A percentile compares a stretch with the other conserved stretches of the same genome.
Conservation (phyloP, 2,329 filamentous ascomycete species). For the Davidsoniella eucalypti region DNA sequence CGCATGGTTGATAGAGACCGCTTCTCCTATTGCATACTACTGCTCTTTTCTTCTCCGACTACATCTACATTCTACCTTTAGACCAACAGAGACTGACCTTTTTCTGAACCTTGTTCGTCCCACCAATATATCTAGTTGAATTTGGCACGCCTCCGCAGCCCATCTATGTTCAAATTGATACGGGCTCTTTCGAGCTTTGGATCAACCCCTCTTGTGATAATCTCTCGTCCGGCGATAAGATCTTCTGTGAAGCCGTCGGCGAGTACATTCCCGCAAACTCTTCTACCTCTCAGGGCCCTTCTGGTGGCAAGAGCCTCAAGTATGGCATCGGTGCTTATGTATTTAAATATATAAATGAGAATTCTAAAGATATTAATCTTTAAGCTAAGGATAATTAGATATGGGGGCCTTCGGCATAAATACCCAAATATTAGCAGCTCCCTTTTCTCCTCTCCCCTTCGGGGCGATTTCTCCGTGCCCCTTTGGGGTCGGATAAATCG, state of each 20-base stretch:
- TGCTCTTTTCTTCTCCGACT: too few species aligned
- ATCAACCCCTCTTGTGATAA: conserved; percentile 43
- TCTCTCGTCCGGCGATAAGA: conserved; percentile 21
- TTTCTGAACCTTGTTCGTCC: conserved; percentile 5
- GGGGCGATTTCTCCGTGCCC: too few species aligned
- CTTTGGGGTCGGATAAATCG: too few species aligned
- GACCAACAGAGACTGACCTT: conserved; percentile 9
- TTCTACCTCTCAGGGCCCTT: conserved; percentile 21
- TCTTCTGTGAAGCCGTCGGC: conserved; percentile 30
- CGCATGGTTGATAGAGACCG: conserved; percentile 40
- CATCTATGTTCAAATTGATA: conserved; percentile 40
- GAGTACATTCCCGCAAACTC: conserved; percentile 28
- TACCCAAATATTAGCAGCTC: too few species aligned
- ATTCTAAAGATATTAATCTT: too few species aligned
- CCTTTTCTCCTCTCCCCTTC: too few species aligned
- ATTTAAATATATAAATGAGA: too few species aligned
- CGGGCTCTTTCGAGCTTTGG: conserved; percentile 44
- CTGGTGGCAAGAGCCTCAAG: conserved; percentile 24
- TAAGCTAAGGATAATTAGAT: too few species aligned
- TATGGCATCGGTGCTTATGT: conserved; percentile 37
- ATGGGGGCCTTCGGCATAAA: too few species aligned
- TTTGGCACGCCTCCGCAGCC: conserved; percentile 38
- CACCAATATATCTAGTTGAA: conserved; percentile 19
- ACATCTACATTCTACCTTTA: too few species aligned
- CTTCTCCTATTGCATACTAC: too few species aligned